Evolutionary conservation across 2,329 filamentous ascomycete species (phyloP), one percentile per base, ranked within the genome.

Genomic region (Alternaria metachromatica): DNA sequence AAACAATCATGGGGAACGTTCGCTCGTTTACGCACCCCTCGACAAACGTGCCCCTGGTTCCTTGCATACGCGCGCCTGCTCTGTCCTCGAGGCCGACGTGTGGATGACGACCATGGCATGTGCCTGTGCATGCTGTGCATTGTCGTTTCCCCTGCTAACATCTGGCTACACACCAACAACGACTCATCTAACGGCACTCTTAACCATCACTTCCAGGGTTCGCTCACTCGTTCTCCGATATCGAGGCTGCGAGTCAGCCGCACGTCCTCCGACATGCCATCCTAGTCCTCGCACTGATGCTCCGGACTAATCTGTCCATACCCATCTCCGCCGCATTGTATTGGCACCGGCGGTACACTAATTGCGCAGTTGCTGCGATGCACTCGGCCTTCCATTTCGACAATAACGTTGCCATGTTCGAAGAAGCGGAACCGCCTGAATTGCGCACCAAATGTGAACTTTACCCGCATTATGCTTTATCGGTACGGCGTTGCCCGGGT

Each of bases 61-160:
- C 37, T 46, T 53, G 41, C 44, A 33, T 60, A 60, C 50, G 46
- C 51, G 60, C 56, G 51, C 63, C 48, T 37, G 25, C 33, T 56
- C 21, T 57, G 25, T 33, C 60, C 21, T 57, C 43, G 48, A 63
- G 45, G 33, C 55, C 55, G 55, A 49, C 13, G n/a, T 43, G 25
- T 23, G n/a, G 23, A 28, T 44, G 49, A 20, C 28, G 37, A 41
- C 15, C 37, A 18, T 33, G 49, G 20, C 48, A 46, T 46, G 44
- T 21, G 20, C 41, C 21, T 21, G 21, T 41, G n/a, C 18, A 56
- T 26, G 37, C 37, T 45, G 23, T 51, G 25, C 26, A 21, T 45
- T 3, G 43, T 45, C 10, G 18, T 21, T 21, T 15, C n/a, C 41
- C n/a, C 26, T 51, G 26, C 4, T 28, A 33, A 20, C 28, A 51